A percentile compares a stretch with the other conserved stretches of the same genome.
Conservation (phyloP, 768 basidiomycete species). For the Nevesoporus exiguus region DNA sequence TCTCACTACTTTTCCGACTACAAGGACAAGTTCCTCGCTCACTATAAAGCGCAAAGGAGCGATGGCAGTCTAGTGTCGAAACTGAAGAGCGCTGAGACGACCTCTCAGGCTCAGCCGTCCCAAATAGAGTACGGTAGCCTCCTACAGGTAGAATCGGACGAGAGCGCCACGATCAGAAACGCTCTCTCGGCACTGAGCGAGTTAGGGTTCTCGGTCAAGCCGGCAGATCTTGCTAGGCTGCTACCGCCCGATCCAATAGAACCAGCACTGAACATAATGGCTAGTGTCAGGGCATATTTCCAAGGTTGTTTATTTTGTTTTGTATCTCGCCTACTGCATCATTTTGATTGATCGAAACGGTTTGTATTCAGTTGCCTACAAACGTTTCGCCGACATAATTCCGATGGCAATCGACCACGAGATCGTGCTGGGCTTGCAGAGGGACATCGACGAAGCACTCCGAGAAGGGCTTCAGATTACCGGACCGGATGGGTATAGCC, state of each 20-base stretch:
- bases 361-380: conserved; percentile 37
- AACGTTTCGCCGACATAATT: conserved; percentile 39
- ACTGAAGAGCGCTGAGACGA: background rate
- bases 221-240: conserved; percentile 45
- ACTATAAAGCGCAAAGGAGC: conserved; percentile 39
- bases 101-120: background rate
- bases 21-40: conserved; percentile 42
- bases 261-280: conserved; percentile 60
- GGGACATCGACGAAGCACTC: conserved; percentile 42
- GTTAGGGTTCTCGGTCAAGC: conserved; percentile 29
- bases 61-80: background rate
- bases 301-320: conserved; percentile 48
- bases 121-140: too few species aligned
- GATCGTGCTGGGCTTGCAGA: conserved; percentile 41
- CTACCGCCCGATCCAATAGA: conserved; percentile 49
- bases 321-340: too few species aligned
- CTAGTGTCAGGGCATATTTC: conserved; percentile 63
- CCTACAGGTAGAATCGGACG: background rate
- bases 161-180: conserved; percentile 26
- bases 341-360: background rate
- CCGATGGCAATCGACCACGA: conserved; percentile 37
- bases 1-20: conserved; percentile 46
- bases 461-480: conserved; percentile 48
- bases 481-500: conserved; percentile 40
- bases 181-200: conserved; percentile 15